Percentiles rank a stretch among this genome's conserved stretches.
These are phyloP conservation scores for Sphaerostilbella broomeana DNA, from an alignment of 2,329 filamentous ascomycete species.

Conservation along the genomic window DNA sequence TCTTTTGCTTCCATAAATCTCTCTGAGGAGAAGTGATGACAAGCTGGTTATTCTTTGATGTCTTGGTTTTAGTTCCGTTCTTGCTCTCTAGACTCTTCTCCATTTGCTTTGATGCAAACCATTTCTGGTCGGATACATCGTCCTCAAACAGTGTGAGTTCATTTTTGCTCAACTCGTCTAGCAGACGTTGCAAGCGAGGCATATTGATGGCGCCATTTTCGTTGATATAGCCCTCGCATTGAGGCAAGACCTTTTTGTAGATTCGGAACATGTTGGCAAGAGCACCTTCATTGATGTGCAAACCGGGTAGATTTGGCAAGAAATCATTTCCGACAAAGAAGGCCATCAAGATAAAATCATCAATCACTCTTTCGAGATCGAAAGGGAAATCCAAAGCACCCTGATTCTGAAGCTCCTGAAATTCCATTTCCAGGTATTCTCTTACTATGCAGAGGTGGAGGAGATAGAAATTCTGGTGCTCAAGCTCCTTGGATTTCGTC, in stretches of 20 bases:
- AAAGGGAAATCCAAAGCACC: constrained; percentile 70
- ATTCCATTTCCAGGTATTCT: constrained; percentile 94
- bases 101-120: constrained; percentile 82
- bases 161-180: constrained; percentile 80
- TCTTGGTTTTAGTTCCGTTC: constrained; percentile 49
- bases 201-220: constrained; percentile 90
- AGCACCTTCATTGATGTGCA: constrained; percentile 98
- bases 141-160: constrained; percentile 90
- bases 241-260: constrained; percentile 85
- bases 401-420: constrained; percentile 79
- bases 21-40: constrained; percentile 75
- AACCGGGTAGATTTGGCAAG: constrained; percentile 86
- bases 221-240: constrained; percentile 91
- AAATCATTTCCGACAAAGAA: constrained; percentile 99
- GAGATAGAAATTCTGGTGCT: constrained; percentile 98
- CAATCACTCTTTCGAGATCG: constrained; percentile 92
- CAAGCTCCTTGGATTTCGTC: constrained; percentile 88
- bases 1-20: constrained; percentile 68
- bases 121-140: constrained; percentile 80
- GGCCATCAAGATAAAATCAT: constrained; percentile 98
- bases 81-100: constrained; percentile 56
- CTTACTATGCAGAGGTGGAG: constrained; percentile 96
- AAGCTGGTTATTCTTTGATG: constrained; percentile 47
- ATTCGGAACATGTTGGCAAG: constrained; percentile 95
- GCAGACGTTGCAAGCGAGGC: constrained; percentile 64